phyloP scores from a whole-genome alignment of 2,329 filamentous ascomycete genomes.

The Colletotrichum gloeosporioides region DNA sequence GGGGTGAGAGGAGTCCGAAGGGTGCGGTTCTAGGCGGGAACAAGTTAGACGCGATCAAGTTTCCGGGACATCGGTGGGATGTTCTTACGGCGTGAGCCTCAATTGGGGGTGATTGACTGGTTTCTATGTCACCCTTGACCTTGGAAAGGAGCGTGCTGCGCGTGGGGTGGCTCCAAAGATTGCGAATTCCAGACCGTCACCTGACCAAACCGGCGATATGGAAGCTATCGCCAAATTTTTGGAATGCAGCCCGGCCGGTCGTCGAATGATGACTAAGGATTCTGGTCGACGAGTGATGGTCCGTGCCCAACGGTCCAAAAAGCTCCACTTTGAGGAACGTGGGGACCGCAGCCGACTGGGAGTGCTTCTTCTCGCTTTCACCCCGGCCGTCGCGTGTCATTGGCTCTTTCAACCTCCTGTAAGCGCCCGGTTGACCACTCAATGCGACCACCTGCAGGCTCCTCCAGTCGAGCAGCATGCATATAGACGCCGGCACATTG shows the following conservation, averaged over 20 bases:
- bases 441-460: conserved; percentile 21
- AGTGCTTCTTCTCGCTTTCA: background rate
- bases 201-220: background rate
- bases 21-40: background rate
- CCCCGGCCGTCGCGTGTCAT: background rate
- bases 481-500: conserved; percentile 12
- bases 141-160: background rate
- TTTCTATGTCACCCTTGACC: too few relatives aligned
- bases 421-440: conserved; percentile 24
- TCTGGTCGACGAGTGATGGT: background rate
- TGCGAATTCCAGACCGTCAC: conserved; percentile 1
- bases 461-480: conserved; percentile 9
- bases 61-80: background rate
- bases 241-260: background rate
- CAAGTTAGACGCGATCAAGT: background rate
- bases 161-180: background rate
- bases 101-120: background rate
- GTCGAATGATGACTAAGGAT: conserved; percentile 18
- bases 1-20: background rate
- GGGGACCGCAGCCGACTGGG: background rate
- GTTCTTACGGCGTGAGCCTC: background rate
- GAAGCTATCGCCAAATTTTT: conserved; percentile 24
- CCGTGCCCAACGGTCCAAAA: background rate
- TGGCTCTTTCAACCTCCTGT: conserved; percentile 19
- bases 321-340: background rate